These are phyloP conservation scores for Oryza officinalis DNA, from an alignment of 176 grass and related monocot species.

Conservation along the genomic window DNA sequence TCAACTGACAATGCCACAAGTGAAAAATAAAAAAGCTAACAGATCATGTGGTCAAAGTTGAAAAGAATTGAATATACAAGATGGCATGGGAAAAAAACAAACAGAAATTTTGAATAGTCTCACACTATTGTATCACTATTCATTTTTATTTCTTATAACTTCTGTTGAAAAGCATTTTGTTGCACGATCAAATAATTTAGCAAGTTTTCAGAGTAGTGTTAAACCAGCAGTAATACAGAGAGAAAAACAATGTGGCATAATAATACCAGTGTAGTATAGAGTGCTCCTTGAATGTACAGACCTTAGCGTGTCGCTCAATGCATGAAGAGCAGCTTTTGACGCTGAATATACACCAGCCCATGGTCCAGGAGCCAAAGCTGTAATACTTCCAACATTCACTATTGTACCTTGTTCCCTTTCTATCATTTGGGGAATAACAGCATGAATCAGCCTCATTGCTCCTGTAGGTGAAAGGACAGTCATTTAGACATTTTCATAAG, in stretches of 20 bases:
- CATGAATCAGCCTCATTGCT: conserved; percentile 86
- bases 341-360: conserved; percentile 95
- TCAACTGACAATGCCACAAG: neutral
- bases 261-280: neutral
- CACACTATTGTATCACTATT: conserved; percentile 8
- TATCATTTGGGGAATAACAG: conserved; percentile 88
- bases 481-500: conserved; percentile 4
- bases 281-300: conserved; percentile 26
- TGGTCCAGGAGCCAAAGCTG: conserved; percentile 84
- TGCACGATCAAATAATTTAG: conserved; percentile 16
- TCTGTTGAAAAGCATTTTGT: neutral
- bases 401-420: conserved; percentile 73
- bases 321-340: conserved; percentile 91
- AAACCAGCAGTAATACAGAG: neutral
- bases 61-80: neutral
- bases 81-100: neutral
- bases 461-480: conserved; percentile 34
- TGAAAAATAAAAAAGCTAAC: neutral
- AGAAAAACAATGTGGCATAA: neutral
- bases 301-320: conserved; percentile 84
- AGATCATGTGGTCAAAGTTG: neutral
- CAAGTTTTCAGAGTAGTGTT: neutral
- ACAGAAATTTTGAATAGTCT: neutral
- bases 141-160: neutral
- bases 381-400: conserved; percentile 86